phyloP scores from a whole-genome alignment of 192 early-diverging fungal species.

The Coemansia furcata region DNA sequence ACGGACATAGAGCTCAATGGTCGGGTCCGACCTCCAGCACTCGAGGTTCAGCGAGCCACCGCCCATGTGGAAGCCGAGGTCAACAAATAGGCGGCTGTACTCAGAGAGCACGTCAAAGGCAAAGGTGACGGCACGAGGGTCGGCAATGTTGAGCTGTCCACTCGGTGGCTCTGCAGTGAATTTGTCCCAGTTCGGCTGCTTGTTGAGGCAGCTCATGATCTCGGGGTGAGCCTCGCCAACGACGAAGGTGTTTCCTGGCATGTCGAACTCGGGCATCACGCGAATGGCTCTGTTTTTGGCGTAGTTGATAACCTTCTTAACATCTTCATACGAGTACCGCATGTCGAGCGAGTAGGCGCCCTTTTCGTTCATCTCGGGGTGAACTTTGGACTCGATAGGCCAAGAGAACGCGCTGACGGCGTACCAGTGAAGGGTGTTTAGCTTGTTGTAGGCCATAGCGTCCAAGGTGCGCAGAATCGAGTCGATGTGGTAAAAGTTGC shows the following conservation, averaged over 20 bases:
- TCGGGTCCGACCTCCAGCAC: conserved; percentile 63
- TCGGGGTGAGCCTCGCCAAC: conserved; percentile 58
- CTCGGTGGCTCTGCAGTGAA: conserved; percentile 70
- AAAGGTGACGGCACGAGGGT: conserved; percentile 64
- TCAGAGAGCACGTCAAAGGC: conserved; percentile 66
- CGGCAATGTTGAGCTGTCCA: conserved; percentile 76
- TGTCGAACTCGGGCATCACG: conserved; percentile 87
- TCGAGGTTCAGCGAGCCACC: conserved; percentile 66
- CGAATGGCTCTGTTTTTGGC: conserved; percentile 75
- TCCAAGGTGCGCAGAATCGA: conserved; percentile 62
- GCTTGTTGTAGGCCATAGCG: conserved; percentile 68
- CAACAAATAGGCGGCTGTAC: conserved; percentile 64
- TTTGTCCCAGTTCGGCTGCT: conserved; percentile 61
- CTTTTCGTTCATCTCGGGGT: conserved; percentile 61
- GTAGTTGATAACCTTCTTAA: conserved; percentile 69
- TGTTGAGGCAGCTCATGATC: conserved; percentile 60
- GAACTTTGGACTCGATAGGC: conserved; percentile 66
- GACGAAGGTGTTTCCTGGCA: conserved; percentile 71
- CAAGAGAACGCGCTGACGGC: conserved; percentile 66
- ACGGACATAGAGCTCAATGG: conserved; percentile 42
- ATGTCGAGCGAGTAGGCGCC: conserved; percentile 66
- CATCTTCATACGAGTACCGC: conserved; percentile 71
- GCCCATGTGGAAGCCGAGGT: conserved; percentile 72
- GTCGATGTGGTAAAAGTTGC: conserved; percentile 66
- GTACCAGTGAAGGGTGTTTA: conserved; percentile 83